phyloP scores from a whole-genome alignment of 176 grass and related monocot species.

The Coix lacrymajobi region DNA sequence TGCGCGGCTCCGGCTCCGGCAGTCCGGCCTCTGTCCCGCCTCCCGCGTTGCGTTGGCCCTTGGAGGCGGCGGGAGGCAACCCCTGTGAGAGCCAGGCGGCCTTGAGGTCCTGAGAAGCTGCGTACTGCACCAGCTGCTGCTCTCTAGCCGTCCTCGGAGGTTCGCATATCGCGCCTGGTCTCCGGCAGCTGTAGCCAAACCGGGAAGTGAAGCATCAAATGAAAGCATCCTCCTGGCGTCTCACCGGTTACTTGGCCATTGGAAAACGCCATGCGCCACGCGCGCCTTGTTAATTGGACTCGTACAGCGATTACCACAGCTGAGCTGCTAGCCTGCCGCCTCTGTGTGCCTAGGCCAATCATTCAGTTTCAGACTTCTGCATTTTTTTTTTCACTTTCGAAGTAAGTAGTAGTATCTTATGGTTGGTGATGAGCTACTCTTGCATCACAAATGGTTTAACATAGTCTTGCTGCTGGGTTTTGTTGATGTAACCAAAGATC shows the following conservation, averaged over 20 bases:
- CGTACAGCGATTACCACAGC: not conserved
- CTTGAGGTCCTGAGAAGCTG: conserved; percentile 24
- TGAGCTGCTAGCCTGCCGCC: not conserved
- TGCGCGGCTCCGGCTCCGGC: not conserved
- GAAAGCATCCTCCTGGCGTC: conserved; percentile 19
- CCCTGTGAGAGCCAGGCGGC: conserved; percentile 4
- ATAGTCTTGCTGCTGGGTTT: not conserved
- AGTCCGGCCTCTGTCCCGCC: not conserved
- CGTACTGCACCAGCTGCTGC: not conserved
- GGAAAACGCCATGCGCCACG: conserved; percentile 63
- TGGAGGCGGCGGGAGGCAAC: conserved; percentile 32
- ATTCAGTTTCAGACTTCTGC: not conserved
- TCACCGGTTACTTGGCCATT: conserved; percentile 47
- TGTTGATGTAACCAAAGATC: not conserved
- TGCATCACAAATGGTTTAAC: not conserved
- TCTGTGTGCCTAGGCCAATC: conserved; percentile 14
- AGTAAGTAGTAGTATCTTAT: conserved; percentile 12
- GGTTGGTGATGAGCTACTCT: conserved; percentile 15
- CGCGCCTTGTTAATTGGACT: conserved; percentile 23
- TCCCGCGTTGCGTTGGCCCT: conserved; percentile 23
- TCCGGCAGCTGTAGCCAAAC: conserved; percentile 1
- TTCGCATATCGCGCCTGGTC: not conserved
- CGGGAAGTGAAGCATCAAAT: not conserved
- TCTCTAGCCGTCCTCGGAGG: too few relatives aligned
- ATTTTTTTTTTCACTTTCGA: not conserved